Base-by-base conservation (phyloP, 2,329 filamentous ascomycete species). In the Arthroderma uncinatum region DNA sequence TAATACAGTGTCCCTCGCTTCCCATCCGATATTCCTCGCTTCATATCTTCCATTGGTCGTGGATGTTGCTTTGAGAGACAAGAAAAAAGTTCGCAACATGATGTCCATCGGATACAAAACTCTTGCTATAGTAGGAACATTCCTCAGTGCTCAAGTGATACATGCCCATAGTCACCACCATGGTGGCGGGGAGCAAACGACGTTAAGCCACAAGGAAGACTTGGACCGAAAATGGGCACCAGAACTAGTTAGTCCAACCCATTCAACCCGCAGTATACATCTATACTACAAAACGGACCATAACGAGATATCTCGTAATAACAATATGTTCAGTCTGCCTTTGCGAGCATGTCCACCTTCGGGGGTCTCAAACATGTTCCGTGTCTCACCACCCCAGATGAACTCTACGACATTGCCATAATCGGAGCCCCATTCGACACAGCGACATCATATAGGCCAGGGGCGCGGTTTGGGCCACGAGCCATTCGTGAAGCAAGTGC, bases 401-500 rank as follows among this genome's bases (percentile, higher is more conserved):
- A 82, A 66, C 72, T 73, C 12, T 89, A 82, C 65, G 86, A 89
- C 67, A 86, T 89, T 64, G 86, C 79, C 58, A 80, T 89, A 57
- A 77, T 89, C 58, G 86, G 86, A 4, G 83, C 80, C 0, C 86
- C 86, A 0, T 89, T 89, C 65, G 86, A 89, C 67, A 89, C 85
- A 0, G 83, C 85, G 10, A 83, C 86, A 40, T 82, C 77, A 63
- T 89, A 87, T 70, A 77, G 85, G 57, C 83, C 84, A 47, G 74
- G 85, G 39, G 86, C 86, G 14, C 82, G 91, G 7, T 95, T 95
- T 67, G 91, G 91, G 0, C 91, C 91, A 34, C 83, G 89, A 47
- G 88, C 89, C 42, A 95, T 96, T 66, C 85, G 91, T 57, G 84
- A 87, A 39, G 90, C 89, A 40, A 92, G 88, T 33, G 79, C 85